Conservation (phyloP, 2,329 filamentous ascomycete species). For the Fusarium dimerum region DNA sequence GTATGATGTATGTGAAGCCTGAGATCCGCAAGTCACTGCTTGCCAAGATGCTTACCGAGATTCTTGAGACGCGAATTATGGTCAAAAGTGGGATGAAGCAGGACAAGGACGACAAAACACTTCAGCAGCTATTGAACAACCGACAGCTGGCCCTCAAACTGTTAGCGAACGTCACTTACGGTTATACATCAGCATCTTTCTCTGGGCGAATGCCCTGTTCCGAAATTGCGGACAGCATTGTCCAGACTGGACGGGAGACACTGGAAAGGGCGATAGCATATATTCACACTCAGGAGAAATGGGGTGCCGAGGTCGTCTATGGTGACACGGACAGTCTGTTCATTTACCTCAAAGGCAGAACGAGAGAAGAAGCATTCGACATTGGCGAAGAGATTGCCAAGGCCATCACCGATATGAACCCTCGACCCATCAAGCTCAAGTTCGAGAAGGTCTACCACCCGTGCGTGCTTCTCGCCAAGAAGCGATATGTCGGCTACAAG, state of each 20-base stretch:
- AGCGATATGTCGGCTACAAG: constrained; percentile 97
- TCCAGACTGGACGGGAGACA: constrained; percentile 92
- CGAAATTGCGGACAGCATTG: constrained; percentile 97
- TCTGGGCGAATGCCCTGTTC: constrained; percentile 97
- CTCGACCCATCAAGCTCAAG: constrained; percentile 89
- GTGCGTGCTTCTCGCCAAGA: constrained; percentile 91
- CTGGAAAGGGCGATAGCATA: constrained; percentile 90
- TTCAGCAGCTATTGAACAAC: constrained; percentile 90
- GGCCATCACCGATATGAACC: constrained; percentile 85
- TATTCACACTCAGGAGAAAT: constrained; percentile 83
- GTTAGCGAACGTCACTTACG: constrained; percentile 98
- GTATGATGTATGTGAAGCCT: constrained; percentile 90
- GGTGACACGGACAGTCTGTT: constrained; percentile 97
- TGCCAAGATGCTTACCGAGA: constrained; percentile 95
- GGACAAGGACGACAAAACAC: constrained; percentile 81
- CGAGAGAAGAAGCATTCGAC: constrained; percentile 83
- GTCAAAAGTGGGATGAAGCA: constrained; percentile 96
- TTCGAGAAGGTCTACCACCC: constrained; percentile 99
- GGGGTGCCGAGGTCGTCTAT: constrained; percentile 96
- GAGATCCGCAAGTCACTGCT: constrained; percentile 86
- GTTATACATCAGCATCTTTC: constrained; percentile 95
- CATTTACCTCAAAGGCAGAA: constrained; percentile 83
- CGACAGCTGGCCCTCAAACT: constrained; percentile 91
- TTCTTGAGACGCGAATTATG: constrained; percentile 95
- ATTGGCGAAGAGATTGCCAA: constrained; percentile 92